Evolutionary conservation across 257 asterid genomes (phyloP).

Genomic region (Plantago major): DNA sequence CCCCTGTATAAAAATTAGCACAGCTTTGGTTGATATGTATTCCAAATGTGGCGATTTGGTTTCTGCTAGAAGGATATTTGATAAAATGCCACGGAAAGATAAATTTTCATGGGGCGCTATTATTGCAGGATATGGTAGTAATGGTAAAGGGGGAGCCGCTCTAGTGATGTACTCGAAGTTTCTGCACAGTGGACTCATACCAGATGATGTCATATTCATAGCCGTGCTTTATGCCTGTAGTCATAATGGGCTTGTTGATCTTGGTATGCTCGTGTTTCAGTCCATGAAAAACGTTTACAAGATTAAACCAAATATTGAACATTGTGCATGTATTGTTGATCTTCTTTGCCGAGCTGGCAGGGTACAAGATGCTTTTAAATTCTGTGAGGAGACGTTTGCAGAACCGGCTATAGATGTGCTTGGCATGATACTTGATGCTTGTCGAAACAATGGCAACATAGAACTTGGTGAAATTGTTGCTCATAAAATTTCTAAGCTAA

Average conservation of each 20-base stretch:
- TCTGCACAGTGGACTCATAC: constrained; percentile 42
- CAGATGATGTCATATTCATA: constrained; percentile 62
- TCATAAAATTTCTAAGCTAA: constrained; percentile 43
- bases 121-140: constrained; percentile 72
- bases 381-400: constrained; percentile 47
- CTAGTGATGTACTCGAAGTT: constrained; percentile 50
- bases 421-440: constrained; percentile 77
- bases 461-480: constrained; percentile 46
- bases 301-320: constrained; percentile 66
- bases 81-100: constrained; percentile 54
- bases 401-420: constrained; percentile 55
- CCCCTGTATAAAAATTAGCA: constrained; percentile 55
- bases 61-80: constrained; percentile 63
- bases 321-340: constrained; percentile 72
- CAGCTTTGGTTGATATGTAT: constrained; percentile 85
- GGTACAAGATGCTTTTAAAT: constrained; percentile 60
- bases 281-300: constrained; percentile 54
- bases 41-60: constrained; percentile 73
- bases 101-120: constrained; percentile 71
- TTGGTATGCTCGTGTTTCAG: constrained; percentile 56
- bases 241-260: constrained; percentile 73
- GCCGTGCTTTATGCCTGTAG: constrained; percentile 67
- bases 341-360: constrained; percentile 83
- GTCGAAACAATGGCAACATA: constrained; percentile 37
- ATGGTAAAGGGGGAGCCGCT: constrained; percentile 69